Evolutionary conservation across 225 moss, liverwort and hornwort genomes (phyloP).

Genomic region (Bryum argenteum): DNA sequence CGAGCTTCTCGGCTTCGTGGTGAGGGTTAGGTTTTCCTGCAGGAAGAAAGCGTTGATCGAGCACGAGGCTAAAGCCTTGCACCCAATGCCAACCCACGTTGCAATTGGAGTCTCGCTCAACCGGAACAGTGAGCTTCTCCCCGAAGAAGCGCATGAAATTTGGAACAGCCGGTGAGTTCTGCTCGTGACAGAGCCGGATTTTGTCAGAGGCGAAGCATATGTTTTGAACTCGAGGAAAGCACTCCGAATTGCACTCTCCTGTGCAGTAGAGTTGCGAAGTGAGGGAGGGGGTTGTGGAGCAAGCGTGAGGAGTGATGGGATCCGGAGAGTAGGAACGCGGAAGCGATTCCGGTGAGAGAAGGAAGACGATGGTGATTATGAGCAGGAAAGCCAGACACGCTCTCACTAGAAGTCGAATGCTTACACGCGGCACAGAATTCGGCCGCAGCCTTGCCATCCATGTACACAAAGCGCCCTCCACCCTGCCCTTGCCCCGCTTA

Average conservation of each 20-base stretch:
- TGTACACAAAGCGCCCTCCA: slow-evolving; percentile 27
- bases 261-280: slow-evolving; percentile 62
- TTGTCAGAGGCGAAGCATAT: slow-evolving; percentile 81
- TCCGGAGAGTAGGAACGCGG: slow-evolving; percentile 23
- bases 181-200: slow-evolving; percentile 41
- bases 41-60: slow-evolving; percentile 90
- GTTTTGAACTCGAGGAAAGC: slow-evolving; percentile 81
- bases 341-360: slow-evolving; percentile 34
- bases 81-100: slow-evolving; percentile 80
- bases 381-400: slow-evolving; percentile 22
- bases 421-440: slow-evolving; percentile 8
- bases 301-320: neutral
- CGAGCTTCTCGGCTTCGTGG: slow-evolving; percentile 97
- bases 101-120: slow-evolving; percentile 46
- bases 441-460: slow-evolving; percentile 32
- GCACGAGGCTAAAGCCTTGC: slow-evolving; percentile 77
- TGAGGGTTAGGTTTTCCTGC: slow-evolving; percentile 93
- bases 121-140: slow-evolving; percentile 69
- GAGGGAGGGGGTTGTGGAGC: slow-evolving; percentile 31
- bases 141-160: slow-evolving; percentile 89
- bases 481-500: slow-evolving; percentile 34
- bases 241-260: slow-evolving; percentile 80
- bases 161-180: slow-evolving; percentile 39
- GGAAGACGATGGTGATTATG: slow-evolving; percentile 16
- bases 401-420: slow-evolving; percentile 17